Evolutionary conservation across 2,329 filamentous ascomycete genomes (phyloP).

Genomic region (Ophiostoma tasmaniense): DNA sequence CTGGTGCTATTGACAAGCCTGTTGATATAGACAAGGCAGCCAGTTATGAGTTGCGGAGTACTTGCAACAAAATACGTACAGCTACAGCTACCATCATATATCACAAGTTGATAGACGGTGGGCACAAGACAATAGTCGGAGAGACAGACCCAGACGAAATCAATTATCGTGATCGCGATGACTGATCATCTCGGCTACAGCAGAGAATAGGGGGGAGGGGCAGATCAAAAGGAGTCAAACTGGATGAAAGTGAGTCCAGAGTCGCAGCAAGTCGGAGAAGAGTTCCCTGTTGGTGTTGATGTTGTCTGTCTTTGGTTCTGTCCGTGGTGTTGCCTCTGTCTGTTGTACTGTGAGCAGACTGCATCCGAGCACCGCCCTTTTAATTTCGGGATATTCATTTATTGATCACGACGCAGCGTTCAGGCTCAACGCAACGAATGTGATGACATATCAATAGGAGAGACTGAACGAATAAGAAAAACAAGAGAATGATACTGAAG

Average conservation of each 20-base stretch:
- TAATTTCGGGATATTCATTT: not conserved
- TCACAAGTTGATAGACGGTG: not conserved
- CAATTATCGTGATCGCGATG: not conserved
- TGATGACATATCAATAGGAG: not conserved
- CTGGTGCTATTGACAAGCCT: not conserved
- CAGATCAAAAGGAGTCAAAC: not conserved
- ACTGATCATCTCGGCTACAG: not conserved
- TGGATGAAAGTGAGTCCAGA: not conserved
- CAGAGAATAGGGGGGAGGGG: not conserved
- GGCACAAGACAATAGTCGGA: not conserved
- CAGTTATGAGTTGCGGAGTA: not conserved
- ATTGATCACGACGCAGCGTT: not conserved
- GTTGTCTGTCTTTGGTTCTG: not conserved
- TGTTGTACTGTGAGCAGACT: not conserved
- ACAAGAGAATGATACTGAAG: not conserved
- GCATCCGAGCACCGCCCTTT: conserved; percentile 1
- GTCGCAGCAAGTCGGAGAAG: not conserved
- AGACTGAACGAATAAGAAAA: not conserved
- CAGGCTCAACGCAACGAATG: not conserved
- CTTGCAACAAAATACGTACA: not conserved
- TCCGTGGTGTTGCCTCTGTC: not conserved
- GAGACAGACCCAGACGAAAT: not conserved
- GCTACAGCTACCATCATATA: not conserved
- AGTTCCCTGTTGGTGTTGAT: not conserved
- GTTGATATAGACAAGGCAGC: not conserved